Conservation (phyloP, 2,329 filamentous ascomycete genomes). For the Colletotrichum sp. region DNA sequence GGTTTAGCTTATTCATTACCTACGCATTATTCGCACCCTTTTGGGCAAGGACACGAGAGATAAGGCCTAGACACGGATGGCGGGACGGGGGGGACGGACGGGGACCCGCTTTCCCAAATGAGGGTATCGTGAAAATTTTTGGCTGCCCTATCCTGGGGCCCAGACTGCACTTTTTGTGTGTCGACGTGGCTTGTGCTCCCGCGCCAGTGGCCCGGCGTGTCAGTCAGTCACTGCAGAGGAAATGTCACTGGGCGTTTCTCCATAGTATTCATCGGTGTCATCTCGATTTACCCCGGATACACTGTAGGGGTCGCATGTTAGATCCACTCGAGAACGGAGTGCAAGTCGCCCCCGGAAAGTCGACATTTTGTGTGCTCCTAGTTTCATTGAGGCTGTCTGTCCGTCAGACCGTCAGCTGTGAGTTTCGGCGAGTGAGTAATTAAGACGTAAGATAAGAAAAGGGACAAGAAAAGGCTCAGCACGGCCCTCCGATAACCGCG, state of each 20-base stretch:
- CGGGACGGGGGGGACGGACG: neutral
- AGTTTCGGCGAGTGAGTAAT: neutral
- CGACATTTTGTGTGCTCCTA: neutral
- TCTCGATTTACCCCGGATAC: slow-evolving; percentile 4
- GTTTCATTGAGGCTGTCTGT: neutral
- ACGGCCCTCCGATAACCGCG: neutral
- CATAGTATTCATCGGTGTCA: neutral
- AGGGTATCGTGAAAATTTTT: slow-evolving; percentile 22
- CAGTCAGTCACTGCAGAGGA: neutral
- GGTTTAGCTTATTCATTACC: neutral
- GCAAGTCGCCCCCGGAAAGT: neutral
- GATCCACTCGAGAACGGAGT: neutral
- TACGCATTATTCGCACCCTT: neutral
- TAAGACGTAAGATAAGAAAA: neutral
- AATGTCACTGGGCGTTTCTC: neutral
- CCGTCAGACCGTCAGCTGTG: neutral
- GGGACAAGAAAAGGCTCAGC: neutral
- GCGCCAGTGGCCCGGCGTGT: neutral
- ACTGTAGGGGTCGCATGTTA: neutral
- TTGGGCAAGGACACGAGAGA: neutral
- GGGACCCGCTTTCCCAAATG: slow-evolving; percentile 12
- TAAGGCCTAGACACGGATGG: neutral
- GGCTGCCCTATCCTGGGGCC: slow-evolving; percentile 8
- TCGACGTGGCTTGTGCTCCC: neutral
- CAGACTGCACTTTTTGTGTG: neutral